Percentiles rank a stretch among this genome's conserved stretches.
These are phyloP conservation scores for Striga hermonthica DNA, from an alignment of 305 asterid genomes.

Conservation along the genomic window DNA sequence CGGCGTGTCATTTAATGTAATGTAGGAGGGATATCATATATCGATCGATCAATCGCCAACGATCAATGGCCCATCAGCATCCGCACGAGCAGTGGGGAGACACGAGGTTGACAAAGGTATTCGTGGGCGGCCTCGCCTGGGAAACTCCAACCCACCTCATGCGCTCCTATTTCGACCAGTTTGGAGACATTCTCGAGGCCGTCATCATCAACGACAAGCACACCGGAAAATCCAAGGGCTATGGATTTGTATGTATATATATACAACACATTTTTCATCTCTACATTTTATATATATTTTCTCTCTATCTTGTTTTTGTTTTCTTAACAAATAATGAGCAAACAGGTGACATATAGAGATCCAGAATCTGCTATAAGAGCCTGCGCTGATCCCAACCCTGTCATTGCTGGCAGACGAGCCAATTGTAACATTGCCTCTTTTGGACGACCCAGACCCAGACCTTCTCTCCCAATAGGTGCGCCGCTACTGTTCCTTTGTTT, in stretches of 20 bases:
- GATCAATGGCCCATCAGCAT: slow-evolving; percentile 48
- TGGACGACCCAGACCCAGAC: slow-evolving; percentile 88
- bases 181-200: slow-evolving; percentile 91
- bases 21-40: neutral
- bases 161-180: slow-evolving; percentile 74
- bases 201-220: slow-evolving; percentile 89
- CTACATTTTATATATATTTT: neutral
- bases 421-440: slow-evolving; percentile 90
- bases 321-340: no score
- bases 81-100: slow-evolving; percentile 96
- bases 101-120: slow-evolving; percentile 84
- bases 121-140: slow-evolving; percentile 98
- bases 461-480: slow-evolving; percentile 57
- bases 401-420: slow-evolving; percentile 87
- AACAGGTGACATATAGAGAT: slow-evolving; percentile 86
- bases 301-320: no score
- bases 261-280: neutral
- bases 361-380: slow-evolving; percentile 86
- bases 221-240: slow-evolving; percentile 92
- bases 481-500: neutral
- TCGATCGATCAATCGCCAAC: neutral
- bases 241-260: slow-evolving; percentile 71
- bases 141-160: slow-evolving; percentile 86
- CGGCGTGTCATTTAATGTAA: neutral
- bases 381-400: slow-evolving; percentile 77